phyloP scores from a whole-genome alignment of 2,329 filamentous ascomycete species.

The Colletotrichum karsti region DNA sequence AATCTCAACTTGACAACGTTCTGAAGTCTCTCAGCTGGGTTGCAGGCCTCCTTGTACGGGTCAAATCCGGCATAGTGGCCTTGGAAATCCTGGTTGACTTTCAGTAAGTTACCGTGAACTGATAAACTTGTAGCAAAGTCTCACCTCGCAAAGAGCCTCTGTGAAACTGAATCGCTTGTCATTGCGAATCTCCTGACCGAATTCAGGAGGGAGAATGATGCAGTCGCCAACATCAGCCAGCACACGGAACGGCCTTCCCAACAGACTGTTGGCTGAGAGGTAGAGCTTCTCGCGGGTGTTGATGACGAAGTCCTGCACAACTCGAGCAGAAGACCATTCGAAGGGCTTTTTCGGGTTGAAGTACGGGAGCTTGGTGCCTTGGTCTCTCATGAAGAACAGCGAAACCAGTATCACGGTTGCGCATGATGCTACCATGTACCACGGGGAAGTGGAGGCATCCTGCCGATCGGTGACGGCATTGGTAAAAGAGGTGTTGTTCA shows the following conservation, averaged over 20 bases:
- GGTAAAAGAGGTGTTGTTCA: neutral
- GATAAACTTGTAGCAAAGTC: too few relatives aligned
- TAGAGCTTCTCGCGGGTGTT: neutral
- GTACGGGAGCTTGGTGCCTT: neutral
- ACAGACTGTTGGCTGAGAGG: neutral
- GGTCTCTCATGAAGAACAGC: neutral
- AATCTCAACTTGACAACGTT: neutral
- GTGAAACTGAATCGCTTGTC: constrained; percentile 5
- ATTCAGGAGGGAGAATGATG: neutral
- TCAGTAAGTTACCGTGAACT: too few relatives aligned
- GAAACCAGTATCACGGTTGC: neutral
- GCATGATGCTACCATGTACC: neutral
- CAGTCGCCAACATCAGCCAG: neutral
- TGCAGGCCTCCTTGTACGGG: neutral
- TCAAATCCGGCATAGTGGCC: neutral
- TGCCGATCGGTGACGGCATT: neutral
- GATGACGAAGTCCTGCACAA: neutral
- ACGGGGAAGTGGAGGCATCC: neutral
- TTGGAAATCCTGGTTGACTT: constrained; percentile 5
- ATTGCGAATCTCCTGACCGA: neutral
- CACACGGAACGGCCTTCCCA: neutral
- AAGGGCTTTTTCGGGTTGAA: neutral
- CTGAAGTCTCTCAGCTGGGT: neutral
- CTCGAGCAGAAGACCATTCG: neutral
- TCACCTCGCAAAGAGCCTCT: neutral